A percentile compares a stretch with the other conserved stretches of the same genome.
Conservation (phyloP, 2,329 filamentous ascomycete species). For the Arthrocladium fulminans region DNA sequence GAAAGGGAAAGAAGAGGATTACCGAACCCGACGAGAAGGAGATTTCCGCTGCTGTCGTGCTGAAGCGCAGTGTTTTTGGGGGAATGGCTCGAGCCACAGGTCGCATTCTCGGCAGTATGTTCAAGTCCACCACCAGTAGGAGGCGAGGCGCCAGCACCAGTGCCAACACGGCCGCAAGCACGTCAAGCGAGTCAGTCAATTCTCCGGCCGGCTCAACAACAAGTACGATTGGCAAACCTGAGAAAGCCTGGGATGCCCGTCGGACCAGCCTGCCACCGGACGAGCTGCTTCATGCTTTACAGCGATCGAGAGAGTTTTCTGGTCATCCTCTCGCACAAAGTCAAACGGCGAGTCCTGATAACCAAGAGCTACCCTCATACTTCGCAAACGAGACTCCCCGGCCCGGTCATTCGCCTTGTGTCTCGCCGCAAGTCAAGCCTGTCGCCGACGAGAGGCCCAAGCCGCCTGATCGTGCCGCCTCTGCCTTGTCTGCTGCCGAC, state of each 20-base stretch:
- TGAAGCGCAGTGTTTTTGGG: conserved; percentile 60
- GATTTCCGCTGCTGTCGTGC: conserved; percentile 82
- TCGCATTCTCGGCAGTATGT: conserved; percentile 22
- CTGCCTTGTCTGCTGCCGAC: conserved; percentile 38
- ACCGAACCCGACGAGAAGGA: conserved; percentile 78
- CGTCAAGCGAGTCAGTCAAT: conserved; percentile 42
- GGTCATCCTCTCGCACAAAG: conserved; percentile 71
- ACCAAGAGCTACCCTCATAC: conserved; percentile 30
- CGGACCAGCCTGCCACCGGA: conserved; percentile 52
- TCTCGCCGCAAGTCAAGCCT: neutral
- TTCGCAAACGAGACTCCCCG: conserved; percentile 25
- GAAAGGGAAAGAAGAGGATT: conserved; percentile 70
- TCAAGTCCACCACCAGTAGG: conserved; percentile 35
- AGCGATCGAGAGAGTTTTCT: conserved; percentile 41
- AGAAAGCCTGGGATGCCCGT: conserved; percentile 28
- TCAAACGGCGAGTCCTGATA: conserved; percentile 59
- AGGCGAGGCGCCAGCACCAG: conserved; percentile 43
- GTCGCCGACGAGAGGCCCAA: conserved; percentile 28
- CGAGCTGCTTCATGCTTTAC: conserved; percentile 46
- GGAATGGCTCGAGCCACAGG: conserved; percentile 60
- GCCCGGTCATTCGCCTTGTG: conserved; percentile 5
- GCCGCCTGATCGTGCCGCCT: conserved; percentile 32
- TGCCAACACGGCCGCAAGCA: conserved; percentile 46
- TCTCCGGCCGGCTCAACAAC: conserved; percentile 47
- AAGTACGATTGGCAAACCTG: conserved; percentile 47